A percentile compares a stretch with the other conserved stretches of the same genome.
Conservation (phyloP, 495 filamentous ascomycete species). For the Talaromyces ruber region DNA sequence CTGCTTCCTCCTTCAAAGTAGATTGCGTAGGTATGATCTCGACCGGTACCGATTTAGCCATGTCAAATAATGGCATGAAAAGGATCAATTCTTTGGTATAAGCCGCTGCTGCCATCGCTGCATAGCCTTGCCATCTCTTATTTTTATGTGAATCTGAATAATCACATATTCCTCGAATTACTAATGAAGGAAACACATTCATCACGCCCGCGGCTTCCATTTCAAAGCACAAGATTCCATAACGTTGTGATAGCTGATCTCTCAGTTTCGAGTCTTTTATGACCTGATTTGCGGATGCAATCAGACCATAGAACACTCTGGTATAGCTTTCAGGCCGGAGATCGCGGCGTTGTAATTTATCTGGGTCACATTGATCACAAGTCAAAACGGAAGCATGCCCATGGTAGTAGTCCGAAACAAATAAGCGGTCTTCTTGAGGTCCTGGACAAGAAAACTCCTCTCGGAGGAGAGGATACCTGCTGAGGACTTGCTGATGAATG, state of each 20-base stretch:
- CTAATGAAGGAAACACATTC: slow-evolving; percentile 26
- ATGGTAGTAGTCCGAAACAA: slow-evolving; percentile 8
- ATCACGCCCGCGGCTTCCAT: slow-evolving; percentile 39
- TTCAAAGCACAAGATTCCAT: slow-evolving; percentile 18
- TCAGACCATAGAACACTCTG: background rate
- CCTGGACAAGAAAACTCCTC: slow-evolving; percentile 17
- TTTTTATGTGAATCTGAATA: slow-evolving; percentile 36
- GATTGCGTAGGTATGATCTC: background rate
- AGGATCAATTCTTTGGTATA: background rate
- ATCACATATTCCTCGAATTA: slow-evolving; percentile 34
- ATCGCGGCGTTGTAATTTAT: background rate
- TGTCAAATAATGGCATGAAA: background rate
- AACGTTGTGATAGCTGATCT: background rate
- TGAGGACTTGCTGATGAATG: background rate
- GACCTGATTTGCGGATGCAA: background rate
- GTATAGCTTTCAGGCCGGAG: background rate
- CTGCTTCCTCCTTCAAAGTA: no score
- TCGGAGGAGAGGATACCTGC: slow-evolving; percentile 12
- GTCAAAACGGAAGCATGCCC: slow-evolving; percentile 7
- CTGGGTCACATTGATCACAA: background rate
- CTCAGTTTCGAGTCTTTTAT: background rate
- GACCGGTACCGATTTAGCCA: background rate
- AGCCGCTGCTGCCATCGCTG: background rate
- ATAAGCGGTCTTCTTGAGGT: slow-evolving; percentile 24
- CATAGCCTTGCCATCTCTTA: slow-evolving; percentile 22